Evolutionary conservation across 139 green algal species (phyloP).

Genomic region (Chlamydomonas schloesseri): DNA sequence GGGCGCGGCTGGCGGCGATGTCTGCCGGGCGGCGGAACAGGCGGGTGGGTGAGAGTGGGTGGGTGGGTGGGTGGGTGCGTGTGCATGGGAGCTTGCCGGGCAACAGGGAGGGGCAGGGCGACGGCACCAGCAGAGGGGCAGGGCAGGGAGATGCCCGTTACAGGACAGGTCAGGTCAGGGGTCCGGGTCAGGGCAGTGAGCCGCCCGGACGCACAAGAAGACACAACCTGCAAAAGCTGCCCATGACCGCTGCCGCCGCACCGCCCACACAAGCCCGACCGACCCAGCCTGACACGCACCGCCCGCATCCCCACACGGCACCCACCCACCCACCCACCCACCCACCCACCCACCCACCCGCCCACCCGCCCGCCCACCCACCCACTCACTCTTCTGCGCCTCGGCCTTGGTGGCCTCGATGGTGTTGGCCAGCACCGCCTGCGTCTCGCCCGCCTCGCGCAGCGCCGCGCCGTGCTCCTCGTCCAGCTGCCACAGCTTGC

Average conservation of each 20-base stretch:
- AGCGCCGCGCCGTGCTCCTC: constrained; percentile 22
- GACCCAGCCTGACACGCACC: too few species aligned
- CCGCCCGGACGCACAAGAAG: too few species aligned
- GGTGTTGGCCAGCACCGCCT: neutral
- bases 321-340: too few species aligned
- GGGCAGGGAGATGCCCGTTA: too few species aligned
- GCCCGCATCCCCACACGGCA: too few species aligned
- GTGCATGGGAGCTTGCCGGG: neutral
- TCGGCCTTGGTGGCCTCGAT: constrained; percentile 9
- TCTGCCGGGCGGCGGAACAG: constrained; percentile 1
- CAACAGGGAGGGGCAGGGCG: neutral
- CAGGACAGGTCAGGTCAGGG: too few species aligned
- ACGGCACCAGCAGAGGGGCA: neutral
- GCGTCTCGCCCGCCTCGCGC: neutral
- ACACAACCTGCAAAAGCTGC: too few species aligned
- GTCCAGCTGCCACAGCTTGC: constrained; percentile 49
- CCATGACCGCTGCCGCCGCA: too few species aligned
- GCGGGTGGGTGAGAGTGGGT: neutral
- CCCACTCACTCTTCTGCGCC: constrained; percentile 9
- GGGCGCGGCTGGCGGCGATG: neutral
- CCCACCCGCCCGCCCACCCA: too few species aligned
- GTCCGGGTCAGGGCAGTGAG: too few species aligned
- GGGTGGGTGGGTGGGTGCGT: neutral
- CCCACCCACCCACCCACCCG: too few species aligned
- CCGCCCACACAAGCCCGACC: too few species aligned